Conservation (phyloP, 2,329 filamentous ascomycete genomes). For the Fusarium phyllophilum region DNA sequence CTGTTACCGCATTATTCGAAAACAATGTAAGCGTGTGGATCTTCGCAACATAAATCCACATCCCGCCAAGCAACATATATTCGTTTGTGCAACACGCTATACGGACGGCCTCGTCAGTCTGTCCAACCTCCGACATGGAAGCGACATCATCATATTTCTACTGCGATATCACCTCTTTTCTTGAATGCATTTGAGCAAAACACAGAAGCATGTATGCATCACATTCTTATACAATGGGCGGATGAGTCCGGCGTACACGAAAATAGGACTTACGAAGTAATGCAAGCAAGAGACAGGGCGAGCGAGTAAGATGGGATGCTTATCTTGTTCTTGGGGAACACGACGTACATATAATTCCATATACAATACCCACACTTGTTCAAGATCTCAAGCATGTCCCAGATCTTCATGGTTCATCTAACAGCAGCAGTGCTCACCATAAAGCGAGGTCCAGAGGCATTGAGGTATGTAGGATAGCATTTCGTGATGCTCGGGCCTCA, state of each 20-base stretch:
- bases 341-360: conserved; percentile 33
- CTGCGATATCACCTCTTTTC: conserved; percentile 8
- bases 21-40: conserved; percentile 1
- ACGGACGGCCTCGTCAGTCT: background rate
- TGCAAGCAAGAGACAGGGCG: conserved; percentile 20
- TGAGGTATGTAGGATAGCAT: background rate
- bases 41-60: background rate
- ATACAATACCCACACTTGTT: conserved; percentile 38
- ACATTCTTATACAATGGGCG: conserved; percentile 8
- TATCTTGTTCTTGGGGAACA: conserved; percentile 15
- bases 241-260: conserved; percentile 28
- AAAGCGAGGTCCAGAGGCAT: background rate
- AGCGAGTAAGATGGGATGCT: conserved; percentile 8
- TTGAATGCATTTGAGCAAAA: conserved; percentile 1
- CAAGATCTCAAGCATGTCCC: conserved; percentile 15
- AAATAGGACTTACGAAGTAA: conserved; percentile 34
- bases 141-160: conserved; percentile 15
- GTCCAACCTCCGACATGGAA: background rate
- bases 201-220: conserved; percentile 14
- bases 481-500: background rate
- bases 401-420: background rate
- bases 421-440: background rate
- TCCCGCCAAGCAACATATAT: background rate
- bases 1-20: background rate
- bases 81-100: background rate